Base-by-base conservation (phyloP, 2,329 filamentous ascomycete genomes). In the Pestalotiopsis fici region DNA sequence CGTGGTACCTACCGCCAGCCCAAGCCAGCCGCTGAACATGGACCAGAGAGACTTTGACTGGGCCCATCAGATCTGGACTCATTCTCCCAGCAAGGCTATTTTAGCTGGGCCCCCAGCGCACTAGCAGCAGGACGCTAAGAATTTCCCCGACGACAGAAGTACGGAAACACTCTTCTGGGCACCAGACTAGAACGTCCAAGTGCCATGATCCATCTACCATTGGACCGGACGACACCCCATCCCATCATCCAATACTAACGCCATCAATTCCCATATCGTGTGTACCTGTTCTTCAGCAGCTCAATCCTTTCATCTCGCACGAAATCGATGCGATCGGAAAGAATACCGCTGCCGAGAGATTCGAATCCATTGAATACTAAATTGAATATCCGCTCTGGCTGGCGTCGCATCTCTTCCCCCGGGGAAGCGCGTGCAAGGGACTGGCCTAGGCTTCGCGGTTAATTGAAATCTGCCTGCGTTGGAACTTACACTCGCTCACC, bases 121-220 rank as follows among this genome's bases (percentile, higher is more conserved):
- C 43, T 50, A 50, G 21, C 43, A 21, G 9, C 43, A 50, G 15
- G 43, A 50, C 43, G 43, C 43, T 57, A 57, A 57, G 25, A 60
- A 60, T 35, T 60, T 60, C 57, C 57, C 25, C 57, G 57, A 31
- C 57, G 27, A 60, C 57, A 60, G 57, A 60, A 60, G 57, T 60
- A 60, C 57, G 57, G 57, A 60, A 35, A 60, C 57, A 60, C 28
- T 35, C 27, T 60, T 50, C 43, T 50, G 43, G 31, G 57, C 57
- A 37, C 57, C n/a, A 60, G 43, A 50, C 43, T 50, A 60, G 23
- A 57, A 57, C 27, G 31, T 11, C 31, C 31, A 35, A 35, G 31
- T 7, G 31, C 31, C 31, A 11, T 35, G 3, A 35, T 35, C 11
- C 31, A 35, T 35, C 31, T n/a, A n/a, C n/a, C 47, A 54, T 54